These are phyloP conservation scores for Artomyces pyxidatus DNA, from an alignment of 768 basidiomycete species.

Conservation along the genomic window DNA sequence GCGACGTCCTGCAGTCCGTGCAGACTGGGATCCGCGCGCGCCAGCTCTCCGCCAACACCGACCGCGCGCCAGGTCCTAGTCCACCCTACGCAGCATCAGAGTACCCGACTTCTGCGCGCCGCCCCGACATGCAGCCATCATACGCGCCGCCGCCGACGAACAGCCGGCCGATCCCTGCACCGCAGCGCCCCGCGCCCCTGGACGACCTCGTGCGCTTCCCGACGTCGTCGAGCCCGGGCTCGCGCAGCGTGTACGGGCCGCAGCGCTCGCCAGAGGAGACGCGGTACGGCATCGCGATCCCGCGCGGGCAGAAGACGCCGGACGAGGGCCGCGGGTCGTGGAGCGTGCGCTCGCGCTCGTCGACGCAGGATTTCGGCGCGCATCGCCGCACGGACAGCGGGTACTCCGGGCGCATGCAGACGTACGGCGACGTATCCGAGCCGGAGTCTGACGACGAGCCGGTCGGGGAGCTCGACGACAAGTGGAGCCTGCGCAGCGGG, in stretches of 20 bases:
- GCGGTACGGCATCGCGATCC: conserved; percentile 15
- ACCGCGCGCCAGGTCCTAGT: no score
- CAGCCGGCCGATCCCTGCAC: conserved; percentile 7
- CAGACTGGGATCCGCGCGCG: not conserved
- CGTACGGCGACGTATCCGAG: conserved; percentile 7
- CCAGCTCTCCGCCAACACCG: not conserved
- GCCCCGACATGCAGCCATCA: no score
- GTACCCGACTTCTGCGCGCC: not conserved
- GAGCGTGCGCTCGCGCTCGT: conserved; percentile 14
- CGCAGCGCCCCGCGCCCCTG: conserved; percentile 6
- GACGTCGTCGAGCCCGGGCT: conserved; percentile 12
- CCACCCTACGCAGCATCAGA: not conserved
- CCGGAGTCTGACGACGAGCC: conserved; percentile 9
- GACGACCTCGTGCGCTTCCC: conserved; percentile 11
- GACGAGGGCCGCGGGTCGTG: conserved; percentile 11
- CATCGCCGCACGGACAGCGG: conserved; percentile 11
- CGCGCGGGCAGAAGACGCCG: conserved; percentile 5
- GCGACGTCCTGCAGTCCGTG: not conserved
- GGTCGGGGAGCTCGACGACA: conserved; percentile 11
- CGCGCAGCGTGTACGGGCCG: conserved; percentile 3
- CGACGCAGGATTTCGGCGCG: conserved; percentile 4
- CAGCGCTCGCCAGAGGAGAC: conserved; percentile 16
- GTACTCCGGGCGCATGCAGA: conserved; percentile 1
- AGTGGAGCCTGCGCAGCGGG: conserved; percentile 7
- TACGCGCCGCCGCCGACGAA: not conserved